Conservation (phyloP, 805 yeast genomes). For the Zygosaccharomyces bailii region DNA sequence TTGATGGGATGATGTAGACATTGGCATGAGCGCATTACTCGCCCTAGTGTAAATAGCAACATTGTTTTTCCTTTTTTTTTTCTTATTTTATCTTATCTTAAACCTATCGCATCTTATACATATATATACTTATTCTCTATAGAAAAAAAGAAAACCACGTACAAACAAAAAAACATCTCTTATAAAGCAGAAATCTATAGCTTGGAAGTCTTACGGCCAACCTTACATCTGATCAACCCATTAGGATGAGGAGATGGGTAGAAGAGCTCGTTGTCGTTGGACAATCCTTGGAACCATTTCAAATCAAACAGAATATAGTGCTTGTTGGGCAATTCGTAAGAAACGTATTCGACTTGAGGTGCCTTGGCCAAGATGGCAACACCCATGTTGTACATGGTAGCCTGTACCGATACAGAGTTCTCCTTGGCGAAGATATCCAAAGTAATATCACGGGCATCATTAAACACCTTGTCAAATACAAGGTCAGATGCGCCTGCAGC, state of each 20-base stretch:
- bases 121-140: no score
- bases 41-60: no score
- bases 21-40: no score
- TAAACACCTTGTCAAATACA: constrained; percentile 61
- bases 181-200: constrained; percentile 31
- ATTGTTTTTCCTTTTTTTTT: no score
- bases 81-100: neutral
- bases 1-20: constrained; percentile 32
- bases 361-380: constrained; percentile 60
- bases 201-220: constrained; percentile 66
- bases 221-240: constrained; percentile 85
- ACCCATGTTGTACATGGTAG: constrained; percentile 93
- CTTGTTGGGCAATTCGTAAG: constrained; percentile 83
- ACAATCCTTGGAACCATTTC: constrained; percentile 75
- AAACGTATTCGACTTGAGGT: constrained; percentile 57
- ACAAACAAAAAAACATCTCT: neutral
- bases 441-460: constrained; percentile 63
- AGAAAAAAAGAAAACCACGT: no score
- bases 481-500: constrained; percentile 53
- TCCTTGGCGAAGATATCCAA: constrained; percentile 77
- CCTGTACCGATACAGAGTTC: constrained; percentile 92
- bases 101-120: neutral
- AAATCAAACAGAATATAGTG: constrained; percentile 82
- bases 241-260: constrained; percentile 92
- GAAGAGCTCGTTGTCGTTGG: constrained; percentile 76